These are phyloP conservation scores for Chenopodium quinoa DNA, from an alignment of 148 eudicot species.

Conservation along the genomic window DNA sequence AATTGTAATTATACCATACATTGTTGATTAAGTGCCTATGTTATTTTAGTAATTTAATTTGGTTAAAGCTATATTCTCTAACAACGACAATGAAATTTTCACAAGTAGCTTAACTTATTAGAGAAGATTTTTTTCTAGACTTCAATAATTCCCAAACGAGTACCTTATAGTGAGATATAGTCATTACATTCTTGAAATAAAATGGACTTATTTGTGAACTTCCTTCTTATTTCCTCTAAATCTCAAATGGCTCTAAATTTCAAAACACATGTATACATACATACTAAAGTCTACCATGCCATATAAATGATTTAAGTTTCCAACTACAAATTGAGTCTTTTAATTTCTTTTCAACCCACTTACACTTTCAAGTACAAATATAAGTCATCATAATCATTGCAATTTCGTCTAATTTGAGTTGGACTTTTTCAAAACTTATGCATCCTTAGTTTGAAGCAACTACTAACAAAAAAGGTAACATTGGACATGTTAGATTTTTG, in stretches of 20 bases:
- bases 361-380: background rate
- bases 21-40: too few species aligned
- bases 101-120: background rate
- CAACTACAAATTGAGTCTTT: background rate
- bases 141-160: background rate
- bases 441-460: conserved; percentile 9
- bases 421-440: background rate
- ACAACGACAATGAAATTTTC: too few species aligned
- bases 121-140: background rate
- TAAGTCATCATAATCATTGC: conserved; percentile 7
- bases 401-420: conserved; percentile 8
- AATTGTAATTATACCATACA: too few species aligned
- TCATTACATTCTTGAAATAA: background rate
- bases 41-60: too few species aligned
- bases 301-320: background rate
- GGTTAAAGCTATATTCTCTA: too few species aligned
- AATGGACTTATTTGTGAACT: background rate
- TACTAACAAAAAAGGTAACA: background rate
- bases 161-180: background rate
- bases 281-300: background rate
- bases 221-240: conserved; percentile 7
- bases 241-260: background rate
- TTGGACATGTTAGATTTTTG: background rate
- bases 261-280: background rate
- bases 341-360: background rate